Evolutionary conservation across 495 filamentous ascomycete species (phyloP).

Genomic region (Platismatia glauca): DNA sequence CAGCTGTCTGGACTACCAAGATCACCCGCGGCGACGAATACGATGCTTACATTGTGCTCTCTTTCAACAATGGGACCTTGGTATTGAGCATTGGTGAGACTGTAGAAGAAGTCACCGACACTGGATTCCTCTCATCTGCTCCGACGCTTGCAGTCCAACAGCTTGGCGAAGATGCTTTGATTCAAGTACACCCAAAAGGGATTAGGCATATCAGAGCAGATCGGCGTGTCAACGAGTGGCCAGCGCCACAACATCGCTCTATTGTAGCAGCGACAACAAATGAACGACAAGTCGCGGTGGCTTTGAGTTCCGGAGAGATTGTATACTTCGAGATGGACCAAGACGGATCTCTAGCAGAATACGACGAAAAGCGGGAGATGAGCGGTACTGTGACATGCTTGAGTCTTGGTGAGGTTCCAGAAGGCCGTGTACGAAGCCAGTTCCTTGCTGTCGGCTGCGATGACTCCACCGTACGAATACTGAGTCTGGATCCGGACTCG

Average conservation of each 20-base stretch:
- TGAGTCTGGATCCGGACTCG: slow-evolving; percentile 81
- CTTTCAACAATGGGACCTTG: slow-evolving; percentile 62
- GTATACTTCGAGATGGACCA: slow-evolving; percentile 96
- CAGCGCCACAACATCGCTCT: slow-evolving; percentile 80
- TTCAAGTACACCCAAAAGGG: slow-evolving; percentile 92
- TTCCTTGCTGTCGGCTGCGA: slow-evolving; percentile 95
- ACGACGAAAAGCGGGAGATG: slow-evolving; percentile 93
- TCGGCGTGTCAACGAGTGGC: slow-evolving; percentile 86
- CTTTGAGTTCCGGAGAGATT: slow-evolving; percentile 89
- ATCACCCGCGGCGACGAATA: slow-evolving; percentile 72
- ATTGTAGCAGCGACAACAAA: slow-evolving; percentile 96
- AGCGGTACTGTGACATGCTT: slow-evolving; percentile 89
- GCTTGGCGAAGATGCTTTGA: slow-evolving; percentile 82
- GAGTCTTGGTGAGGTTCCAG: slow-evolving; percentile 86
- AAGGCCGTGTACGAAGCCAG: slow-evolving; percentile 73
- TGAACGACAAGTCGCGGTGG: slow-evolving; percentile 84
- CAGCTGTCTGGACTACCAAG: slow-evolving; percentile 92
- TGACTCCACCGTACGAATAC: slow-evolving; percentile 87
- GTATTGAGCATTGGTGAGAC: slow-evolving; percentile 93
- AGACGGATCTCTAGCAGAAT: slow-evolving; percentile 84
- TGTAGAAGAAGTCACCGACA: slow-evolving; percentile 89
- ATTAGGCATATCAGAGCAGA: slow-evolving; percentile 80
- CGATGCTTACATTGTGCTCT: slow-evolving; percentile 71
- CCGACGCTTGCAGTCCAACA: slow-evolving; percentile 88
- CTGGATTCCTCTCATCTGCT: slow-evolving; percentile 77